A percentile compares a stretch with the other conserved stretches of the same genome.
phyloP scores from a whole-genome alignment of 306 rosid genomes.

The Prunus mira region DNA sequence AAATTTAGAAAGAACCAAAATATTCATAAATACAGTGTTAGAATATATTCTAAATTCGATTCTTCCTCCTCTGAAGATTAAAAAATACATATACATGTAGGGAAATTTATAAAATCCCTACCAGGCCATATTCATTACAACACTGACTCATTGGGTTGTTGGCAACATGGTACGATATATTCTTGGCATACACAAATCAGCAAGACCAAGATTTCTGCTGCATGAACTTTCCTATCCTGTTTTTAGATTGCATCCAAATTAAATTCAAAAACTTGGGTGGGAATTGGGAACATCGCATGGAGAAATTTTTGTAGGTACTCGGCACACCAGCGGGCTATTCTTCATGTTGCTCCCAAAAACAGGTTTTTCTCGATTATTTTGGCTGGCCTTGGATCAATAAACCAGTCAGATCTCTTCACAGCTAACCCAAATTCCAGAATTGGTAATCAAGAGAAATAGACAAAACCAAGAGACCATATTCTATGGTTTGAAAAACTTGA shows the following conservation, averaged over 20 bases:
- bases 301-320: too few relatives aligned
- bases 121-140: background rate
- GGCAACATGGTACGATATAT: background rate
- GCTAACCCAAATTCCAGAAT: background rate
- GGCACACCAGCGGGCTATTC: background rate
- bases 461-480: background rate
- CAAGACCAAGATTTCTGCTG: background rate
- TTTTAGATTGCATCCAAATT: background rate
- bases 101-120: background rate
- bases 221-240: background rate
- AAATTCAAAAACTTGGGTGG: background rate
- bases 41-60: too few relatives aligned
- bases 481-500: background rate
- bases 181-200: background rate
- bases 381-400: slow-evolving; percentile 5
- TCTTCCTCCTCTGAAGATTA: too few relatives aligned
- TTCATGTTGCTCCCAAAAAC: background rate
- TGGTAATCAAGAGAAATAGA: background rate
- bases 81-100: background rate
- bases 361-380: too few relatives aligned
- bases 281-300: background rate
- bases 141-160: background rate
- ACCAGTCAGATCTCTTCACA: background rate
- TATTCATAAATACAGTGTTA: too few relatives aligned
- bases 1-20: background rate